A percentile compares a stretch with the other conserved stretches of the same genome.
These are phyloP conservation scores for Heimioporus sp. DNA, from an alignment of 768 basidiomycete genomes.

Conservation along the genomic window DNA sequence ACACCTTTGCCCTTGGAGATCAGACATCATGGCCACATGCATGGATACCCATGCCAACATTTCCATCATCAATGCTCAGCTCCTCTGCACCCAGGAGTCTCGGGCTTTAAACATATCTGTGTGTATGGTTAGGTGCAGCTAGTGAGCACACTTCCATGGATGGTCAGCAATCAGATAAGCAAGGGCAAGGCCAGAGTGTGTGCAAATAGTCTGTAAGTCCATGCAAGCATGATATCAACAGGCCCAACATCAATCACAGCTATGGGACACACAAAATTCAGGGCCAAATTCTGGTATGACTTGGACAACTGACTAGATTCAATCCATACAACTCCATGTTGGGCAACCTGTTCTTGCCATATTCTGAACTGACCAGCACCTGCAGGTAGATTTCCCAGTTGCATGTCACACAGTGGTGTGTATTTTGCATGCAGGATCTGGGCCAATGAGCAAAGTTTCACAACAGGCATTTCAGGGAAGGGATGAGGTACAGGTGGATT, in stretches of 20 bases:
- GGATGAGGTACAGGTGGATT: conserved; percentile 53
- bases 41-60: conserved; percentile 73
- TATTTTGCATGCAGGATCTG: no score
- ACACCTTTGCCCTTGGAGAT: conserved; percentile 71
- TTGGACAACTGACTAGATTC: conserved; percentile 37
- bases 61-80: conserved; percentile 71
- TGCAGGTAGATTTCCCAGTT: conserved; percentile 62
- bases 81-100: conserved; percentile 74
- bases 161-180: conserved; percentile 68
- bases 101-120: conserved; percentile 78
- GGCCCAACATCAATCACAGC: conserved; percentile 28
- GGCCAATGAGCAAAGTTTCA: conserved; percentile 55
- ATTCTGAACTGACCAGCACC: conserved; percentile 72
- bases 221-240: conserved; percentile 26
- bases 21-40: conserved; percentile 71
- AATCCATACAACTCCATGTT: conserved; percentile 80
- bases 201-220: conserved; percentile 77
- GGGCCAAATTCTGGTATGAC: conserved; percentile 23
- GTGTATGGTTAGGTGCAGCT: conserved; percentile 71
- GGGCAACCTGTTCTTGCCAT: conserved; percentile 81
- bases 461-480: conserved; percentile 28
- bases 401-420: conserved; percentile 71
- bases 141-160: conserved; percentile 73
- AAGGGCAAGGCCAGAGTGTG: conserved; percentile 78
- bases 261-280: conserved; percentile 32